These are phyloP conservation scores for Selenicereus undatus DNA, from an alignment of 148 eudicot species.

Conservation along the genomic window DNA sequence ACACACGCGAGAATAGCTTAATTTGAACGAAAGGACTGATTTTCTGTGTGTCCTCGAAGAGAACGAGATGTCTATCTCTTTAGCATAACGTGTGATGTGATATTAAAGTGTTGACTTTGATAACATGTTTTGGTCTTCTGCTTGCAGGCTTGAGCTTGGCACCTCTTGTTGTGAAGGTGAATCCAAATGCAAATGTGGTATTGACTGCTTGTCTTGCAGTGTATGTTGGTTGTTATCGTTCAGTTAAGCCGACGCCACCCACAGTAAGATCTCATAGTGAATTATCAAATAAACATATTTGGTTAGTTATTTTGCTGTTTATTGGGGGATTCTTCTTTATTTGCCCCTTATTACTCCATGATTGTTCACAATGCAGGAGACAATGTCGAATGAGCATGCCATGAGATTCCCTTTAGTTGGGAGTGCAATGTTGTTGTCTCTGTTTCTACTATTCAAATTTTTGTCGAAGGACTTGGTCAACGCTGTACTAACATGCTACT, in stretches of 20 bases:
- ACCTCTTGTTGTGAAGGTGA: conserved; percentile 81
- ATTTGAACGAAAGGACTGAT: not conserved
- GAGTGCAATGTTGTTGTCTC: conserved; percentile 89
- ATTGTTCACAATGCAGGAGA: conserved; percentile 58
- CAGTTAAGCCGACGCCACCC: conserved; percentile 96
- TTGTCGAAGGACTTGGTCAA: conserved; percentile 93
- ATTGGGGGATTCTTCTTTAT: not conserved
- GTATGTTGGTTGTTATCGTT: conserved; percentile 89
- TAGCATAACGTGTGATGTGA: not conserved
- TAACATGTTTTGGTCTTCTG: conserved; percentile 12
- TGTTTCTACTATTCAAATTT: conserved; percentile 91
- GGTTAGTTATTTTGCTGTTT: not conserved
- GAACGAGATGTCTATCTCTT: not conserved
- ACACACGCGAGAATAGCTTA: too few species aligned
- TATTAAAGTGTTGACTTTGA: not conserved
- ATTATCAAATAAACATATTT: not conserved
- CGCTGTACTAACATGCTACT: conserved; percentile 86
- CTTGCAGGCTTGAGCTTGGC: conserved; percentile 78
- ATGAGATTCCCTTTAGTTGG: conserved; percentile 98
- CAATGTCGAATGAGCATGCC: conserved; percentile 97
- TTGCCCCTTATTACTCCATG: conserved; percentile 4
- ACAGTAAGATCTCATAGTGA: conserved; percentile 49
- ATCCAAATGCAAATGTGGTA: conserved; percentile 88
- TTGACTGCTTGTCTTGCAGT: conserved; percentile 93
- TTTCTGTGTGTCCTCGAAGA: not conserved